Evolutionary conservation across 441 rosid genomes (phyloP).

Genomic region (Populus tomentosa): DNA sequence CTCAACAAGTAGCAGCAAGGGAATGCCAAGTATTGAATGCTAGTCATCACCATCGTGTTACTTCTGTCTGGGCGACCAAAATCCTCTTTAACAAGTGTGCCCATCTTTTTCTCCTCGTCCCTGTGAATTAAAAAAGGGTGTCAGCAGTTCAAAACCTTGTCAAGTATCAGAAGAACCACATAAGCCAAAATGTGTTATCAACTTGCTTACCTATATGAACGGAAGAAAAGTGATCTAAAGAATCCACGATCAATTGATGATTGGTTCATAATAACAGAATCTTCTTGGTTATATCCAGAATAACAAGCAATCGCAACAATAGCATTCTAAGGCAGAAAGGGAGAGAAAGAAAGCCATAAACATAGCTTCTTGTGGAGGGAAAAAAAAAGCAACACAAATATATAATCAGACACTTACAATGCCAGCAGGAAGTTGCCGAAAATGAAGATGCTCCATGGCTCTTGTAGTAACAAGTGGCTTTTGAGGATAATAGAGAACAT

Average conservation of each 20-base stretch:
- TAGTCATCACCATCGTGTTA: constrained; percentile 68
- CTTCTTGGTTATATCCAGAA: constrained; percentile 99
- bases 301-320: constrained; percentile 97
- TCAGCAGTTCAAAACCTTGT: constrained; percentile 9
- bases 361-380: neutral
- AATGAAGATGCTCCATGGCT: constrained; percentile 99
- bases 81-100: constrained; percentile 98
- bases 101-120: constrained; percentile 99
- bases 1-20: constrained; percentile 6
- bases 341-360: constrained; percentile 9
- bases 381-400: neutral
- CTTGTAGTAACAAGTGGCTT: constrained; percentile 97
- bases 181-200: neutral
- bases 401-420: constrained; percentile 49
- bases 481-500: constrained; percentile 96
- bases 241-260: constrained; percentile 98
- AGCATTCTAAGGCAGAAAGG: constrained; percentile 64
- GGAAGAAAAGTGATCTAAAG: constrained; percentile 93
- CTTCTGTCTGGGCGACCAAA: constrained; percentile 94
- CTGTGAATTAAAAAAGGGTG: constrained; percentile 33
- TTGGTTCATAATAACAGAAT: constrained; percentile 99
- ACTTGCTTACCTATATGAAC: constrained; percentile 70
- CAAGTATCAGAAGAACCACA: constrained; percentile 6
- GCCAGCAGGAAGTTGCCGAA: constrained; percentile 99
- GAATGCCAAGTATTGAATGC: neutral